Evolutionary conservation across 495 filamentous ascomycete genomes (phyloP), one percentile per base, ranked within the genome.

Genomic region (Neurospora terricola): DNA sequence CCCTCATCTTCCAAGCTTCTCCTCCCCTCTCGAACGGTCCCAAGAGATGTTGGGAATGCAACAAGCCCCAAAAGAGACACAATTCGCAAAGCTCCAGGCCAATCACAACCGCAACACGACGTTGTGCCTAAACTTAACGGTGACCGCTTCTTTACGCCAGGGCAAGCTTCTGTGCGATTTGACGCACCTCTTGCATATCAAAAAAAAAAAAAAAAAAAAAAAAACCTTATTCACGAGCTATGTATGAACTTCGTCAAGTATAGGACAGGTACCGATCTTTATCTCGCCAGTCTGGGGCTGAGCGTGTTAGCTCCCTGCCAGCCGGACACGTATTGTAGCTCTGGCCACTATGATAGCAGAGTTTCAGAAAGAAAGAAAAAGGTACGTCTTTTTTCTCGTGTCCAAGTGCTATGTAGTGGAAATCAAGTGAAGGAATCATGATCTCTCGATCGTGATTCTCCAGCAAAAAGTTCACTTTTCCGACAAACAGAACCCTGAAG

Each of bases 71-170:
- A 30, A 30, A 62, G 23, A 62, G 23, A 62, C 12, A 62, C 54
- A 34, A 34, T 62, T 34, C 54, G 54, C 54, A 62, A 62, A 62
- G 23, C 54, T 16, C 14, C 54, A 62, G 14, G 54, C 54, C 54
- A 62, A 62, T 62, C 27, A 62, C 27, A 72, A 39, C 72, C 83
- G 39, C 76, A 82, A 48, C 69, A 76, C 30, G 73, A 72, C 21
- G 40, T 84, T 73, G 77, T 79, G 14, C 79, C 77, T 18, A 77
- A 81, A 73, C 78, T 39, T 12, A 76, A 80, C 71, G 79, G 79
- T 4, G 45, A 74, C 18, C 72, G 78, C 69, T 69, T 72, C 18
- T 80, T 78, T 72, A 74, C 27, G 27, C 54, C 54, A 66, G 54
- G 12, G 54, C 54, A 34, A 66, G 54, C 54, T 66, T 62, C 54